Base-by-base conservation (phyloP, 352 stramenopile genomes). In the Lagenidium sp. region DNA sequence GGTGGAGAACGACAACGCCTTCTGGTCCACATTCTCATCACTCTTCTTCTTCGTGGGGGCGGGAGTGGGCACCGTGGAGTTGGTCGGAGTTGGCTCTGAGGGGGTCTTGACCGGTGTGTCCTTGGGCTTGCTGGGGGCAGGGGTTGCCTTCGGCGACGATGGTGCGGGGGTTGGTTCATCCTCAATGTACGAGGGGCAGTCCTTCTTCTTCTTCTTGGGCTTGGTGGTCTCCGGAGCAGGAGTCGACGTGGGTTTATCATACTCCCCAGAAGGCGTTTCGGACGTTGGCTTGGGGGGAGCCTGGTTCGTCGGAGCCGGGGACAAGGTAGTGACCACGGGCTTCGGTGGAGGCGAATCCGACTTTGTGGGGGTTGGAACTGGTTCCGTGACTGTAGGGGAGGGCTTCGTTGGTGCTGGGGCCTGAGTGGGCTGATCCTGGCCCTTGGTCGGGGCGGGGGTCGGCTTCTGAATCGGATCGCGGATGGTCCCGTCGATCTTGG, bases 401-500 rank as follows among this genome's bases (percentile, higher is more conserved):
- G 43, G 35, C n/a, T n/a, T n/a, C 4, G 44, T 51, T 21, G 44
- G 36, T 21, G 34, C 13, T 30, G 44, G 44, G 10, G 23, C 25
- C 30, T 25, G 4, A 8, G 44, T 29, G 6, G n/a, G 18, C 19
- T 35, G 25, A 13, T 41, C n/a, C 8, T 19, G 22, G 32, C 31
- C 31, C n/a, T 18, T 31, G 3, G 23, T 36, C 21, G 34, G 41
- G 7, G 16, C 7, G 10, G 13, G 13, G 13, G 26, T 43, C 26
- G 13, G 40, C 44, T 31, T n/a, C n/a, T n/a, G n/a, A 30, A 37
- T 25, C 8, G 48, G 34, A 13, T 41, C 48, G 24, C 51, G 44
- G 5, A 64, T 43, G 0, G 55, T 63, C 12, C 61, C 57, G 21
- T 66, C 65, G 37, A 82, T 82, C 23, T 32, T 21, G 13, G 57